Evolutionary conservation across 768 basidiomycete genomes (phyloP), one percentile per base, ranked within the genome.

Genomic region (Boletellus emodensis): DNA sequence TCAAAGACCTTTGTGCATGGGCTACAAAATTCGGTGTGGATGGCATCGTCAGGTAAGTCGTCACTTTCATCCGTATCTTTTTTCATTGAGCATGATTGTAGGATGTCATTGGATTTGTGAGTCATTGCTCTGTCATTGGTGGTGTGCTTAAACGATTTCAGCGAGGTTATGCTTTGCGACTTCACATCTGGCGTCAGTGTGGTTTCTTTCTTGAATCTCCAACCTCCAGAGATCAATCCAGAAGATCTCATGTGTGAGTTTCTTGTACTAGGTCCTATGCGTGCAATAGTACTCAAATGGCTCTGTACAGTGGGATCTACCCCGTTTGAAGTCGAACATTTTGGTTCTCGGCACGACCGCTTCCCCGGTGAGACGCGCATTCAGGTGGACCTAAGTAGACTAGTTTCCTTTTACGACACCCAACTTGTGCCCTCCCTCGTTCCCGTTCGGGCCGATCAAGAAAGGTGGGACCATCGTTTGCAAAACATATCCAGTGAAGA

Each of bases 51-150:
- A 62, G 68, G 65, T 50, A 36, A 36, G 9, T 49, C 20, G 3
- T 20, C 13, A 32, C 17, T 9, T 13, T n/a, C 4, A 2, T 13
- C 20, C 17, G 40, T 14, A 6, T 6, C 12, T 15, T 62, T 66
- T 34, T 38, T 6, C 10, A 7, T n/a, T 40, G 24, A 24, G 71
- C 73, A 51, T 1, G 12, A 4, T 43, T 6, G 22, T 38, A 76
- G 73, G 51, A 77, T 77, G 76, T 72, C 75, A 68, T 70, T 73
- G 67, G 68, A 75, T 54, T 77, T 80, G 75, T 77, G 54, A 55
- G 75, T 18, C 8, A 13, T 10, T 6, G 9, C 18, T 12, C 49
- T 17, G 10, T 8, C 33, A 13, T 17, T 10, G 17, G 18, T 4
- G 4, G 24, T 26, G 5, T 30, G 8, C 35, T 48, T 15, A 40